Evolutionary conservation across 495 filamentous ascomycete species (phyloP).

Genomic region (Halenospora varia): DNA sequence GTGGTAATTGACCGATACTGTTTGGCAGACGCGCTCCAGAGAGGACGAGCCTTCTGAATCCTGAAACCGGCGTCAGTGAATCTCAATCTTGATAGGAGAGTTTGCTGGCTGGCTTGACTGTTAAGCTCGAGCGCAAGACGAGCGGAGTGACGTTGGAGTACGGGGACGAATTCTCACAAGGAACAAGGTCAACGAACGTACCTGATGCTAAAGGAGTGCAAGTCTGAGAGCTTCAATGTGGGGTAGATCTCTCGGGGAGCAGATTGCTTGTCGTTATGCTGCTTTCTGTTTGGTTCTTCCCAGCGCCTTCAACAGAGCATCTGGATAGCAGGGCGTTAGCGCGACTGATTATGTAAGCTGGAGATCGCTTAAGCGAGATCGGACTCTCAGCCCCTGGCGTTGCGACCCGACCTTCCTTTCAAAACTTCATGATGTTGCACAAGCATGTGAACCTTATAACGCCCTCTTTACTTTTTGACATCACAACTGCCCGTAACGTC

Average conservation of each 20-base stretch:
- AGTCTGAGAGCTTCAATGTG: neutral
- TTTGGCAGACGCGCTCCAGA: neutral
- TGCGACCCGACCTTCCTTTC: too few relatives aligned
- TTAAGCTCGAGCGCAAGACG: neutral
- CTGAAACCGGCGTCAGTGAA: too few relatives aligned
- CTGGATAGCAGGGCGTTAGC: neutral
- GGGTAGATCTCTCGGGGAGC: neutral
- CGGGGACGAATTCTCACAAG: neutral
- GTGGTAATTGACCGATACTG: neutral
- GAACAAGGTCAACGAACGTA: neutral
- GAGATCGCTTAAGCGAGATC: neutral
- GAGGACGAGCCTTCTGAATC: neutral
- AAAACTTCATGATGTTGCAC: too few relatives aligned
- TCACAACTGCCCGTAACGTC: too few relatives aligned
- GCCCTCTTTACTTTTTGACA: too few relatives aligned
- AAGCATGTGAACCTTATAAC: too few relatives aligned
- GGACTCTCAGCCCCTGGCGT: neutral
- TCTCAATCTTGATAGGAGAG: neutral
- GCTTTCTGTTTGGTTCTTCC: neutral
- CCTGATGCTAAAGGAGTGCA: neutral
- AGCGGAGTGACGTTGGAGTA: neutral
- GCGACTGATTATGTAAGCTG: too few relatives aligned
- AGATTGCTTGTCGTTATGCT: conserved; percentile 1
- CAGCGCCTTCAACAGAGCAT: neutral
- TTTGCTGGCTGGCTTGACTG: neutral